Evolutionary conservation across 352 stramenopile genomes (phyloP), one percentile per base, ranked within the genome.

Genomic region (Globisporangium paroecandrum): DNA sequence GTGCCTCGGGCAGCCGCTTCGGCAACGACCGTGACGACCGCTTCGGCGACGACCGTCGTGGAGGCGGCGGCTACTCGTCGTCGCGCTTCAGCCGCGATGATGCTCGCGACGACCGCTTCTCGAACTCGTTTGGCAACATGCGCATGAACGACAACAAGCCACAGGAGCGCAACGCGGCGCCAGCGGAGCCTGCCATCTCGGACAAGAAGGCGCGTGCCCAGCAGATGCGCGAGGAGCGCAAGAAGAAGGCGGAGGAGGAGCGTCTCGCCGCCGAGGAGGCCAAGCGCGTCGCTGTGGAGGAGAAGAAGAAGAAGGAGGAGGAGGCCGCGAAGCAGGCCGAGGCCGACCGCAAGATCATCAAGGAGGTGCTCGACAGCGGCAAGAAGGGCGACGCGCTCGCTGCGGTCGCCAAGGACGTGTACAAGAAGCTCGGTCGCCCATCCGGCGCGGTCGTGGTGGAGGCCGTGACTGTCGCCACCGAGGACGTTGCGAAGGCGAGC

Each of bases 191-290:
- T 4, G 55, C 70, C 18, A 18, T 77, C 38, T 57, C 57, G 32
- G 82, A 89, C 55, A 89, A 90, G 77, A 89, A 92, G 76, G 59
- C 67, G 46, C 69, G 65, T 6, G 81, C 79, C 3, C 75, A 89
- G 73, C 75, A 87, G 71, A 78, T 88, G 65, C 81, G 81, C 29
- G 84, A 92, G 63, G 82, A 92, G 71, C 83, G 83, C 77, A 90
- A 90, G 82, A 88, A 91, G 70, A 94, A 91, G 75, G 83, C 82
- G 1, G 83, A 92, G 69, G 81, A 94, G 71, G 85, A 94, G 68
- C 79, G 81, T 41, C 58, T 82, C 38, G 83, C 76, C 5, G 77
- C 76, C 4, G 86, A 90, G 27, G 86, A 90, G 59, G 78, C 77
- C 65, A 91, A 92, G 77, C 77, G 76, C 55, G 65, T 77, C 46